Percentiles rank a stretch among this genome's conserved stretches.
Evolutionary conservation across 805 yeast genomes (phyloP).

Genomic region (Lipomyces orientalis): DNA sequence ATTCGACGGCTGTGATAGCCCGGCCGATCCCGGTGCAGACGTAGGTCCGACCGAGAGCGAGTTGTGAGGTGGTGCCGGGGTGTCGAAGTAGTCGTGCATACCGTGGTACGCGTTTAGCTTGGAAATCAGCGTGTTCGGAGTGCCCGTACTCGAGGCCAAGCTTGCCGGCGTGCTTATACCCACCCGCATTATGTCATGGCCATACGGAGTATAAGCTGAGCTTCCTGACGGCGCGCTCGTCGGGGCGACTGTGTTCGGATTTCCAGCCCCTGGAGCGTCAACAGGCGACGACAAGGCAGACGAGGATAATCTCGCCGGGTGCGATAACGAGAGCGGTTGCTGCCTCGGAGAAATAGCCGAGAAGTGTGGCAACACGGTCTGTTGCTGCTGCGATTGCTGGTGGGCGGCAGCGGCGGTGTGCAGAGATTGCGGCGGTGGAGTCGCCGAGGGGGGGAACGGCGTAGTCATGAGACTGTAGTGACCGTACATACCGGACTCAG

Average conservation of each 20-base stretch:
- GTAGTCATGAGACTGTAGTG: conserved; percentile 16
- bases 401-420: conserved; percentile 34
- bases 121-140: conserved; percentile 31
- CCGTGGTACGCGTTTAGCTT: conserved; percentile 15
- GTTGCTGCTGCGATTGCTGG: conserved; percentile 39
- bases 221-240: not conserved
- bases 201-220: not conserved
- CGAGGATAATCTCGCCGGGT: conserved; percentile 11
- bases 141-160: not conserved
- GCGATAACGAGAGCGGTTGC: conserved; percentile 34
- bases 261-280: not conserved
- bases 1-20: not conserved
- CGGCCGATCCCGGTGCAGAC: not conserved
- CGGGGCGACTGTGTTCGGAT: not conserved
- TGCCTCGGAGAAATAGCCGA: conserved; percentile 34
- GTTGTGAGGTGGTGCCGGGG: conserved; percentile 2
- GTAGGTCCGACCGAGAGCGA: conserved; percentile 1
- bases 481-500: conserved; percentile 23
- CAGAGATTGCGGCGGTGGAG: conserved; percentile 34
- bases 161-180: not conserved
- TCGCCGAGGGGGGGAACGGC: conserved; percentile 19
- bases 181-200: not conserved
- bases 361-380: conserved; percentile 31
- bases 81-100: conserved; percentile 33
- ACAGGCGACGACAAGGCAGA: not conserved